phyloP scores from a whole-genome alignment of 768 basidiomycete genomes.

The Scleroderma bovista region DNA sequence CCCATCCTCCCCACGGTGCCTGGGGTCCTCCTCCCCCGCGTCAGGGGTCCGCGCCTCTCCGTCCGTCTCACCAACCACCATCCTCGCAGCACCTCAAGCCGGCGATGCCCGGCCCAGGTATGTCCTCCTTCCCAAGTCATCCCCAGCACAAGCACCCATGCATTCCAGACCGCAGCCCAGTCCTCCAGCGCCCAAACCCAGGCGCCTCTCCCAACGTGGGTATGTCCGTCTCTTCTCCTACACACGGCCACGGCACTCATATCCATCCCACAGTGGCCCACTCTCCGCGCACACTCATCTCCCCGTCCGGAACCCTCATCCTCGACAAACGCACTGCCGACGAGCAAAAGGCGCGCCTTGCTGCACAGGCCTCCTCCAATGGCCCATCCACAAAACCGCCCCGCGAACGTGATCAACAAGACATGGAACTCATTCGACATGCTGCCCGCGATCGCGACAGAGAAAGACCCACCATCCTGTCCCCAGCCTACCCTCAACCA shows the following conservation, averaged over 20 bases:
- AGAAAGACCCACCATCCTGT: conserved; percentile 10
- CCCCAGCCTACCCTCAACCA: background rate
- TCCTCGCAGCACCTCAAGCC: conserved; percentile 24
- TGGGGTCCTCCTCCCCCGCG: conserved; percentile 27
- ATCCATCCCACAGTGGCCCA: conserved; percentile 21
- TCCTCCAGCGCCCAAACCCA: conserved; percentile 21
- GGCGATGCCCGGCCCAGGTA: conserved; percentile 30
- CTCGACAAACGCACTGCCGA: conserved; percentile 28
- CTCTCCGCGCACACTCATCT: conserved; percentile 22
- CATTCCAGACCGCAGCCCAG: conserved; percentile 23
- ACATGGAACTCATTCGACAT: conserved; percentile 23
- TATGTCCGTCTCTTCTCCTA: conserved; percentile 8
- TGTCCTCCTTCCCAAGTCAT: conserved; percentile 1
- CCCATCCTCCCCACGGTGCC: conserved; percentile 15
- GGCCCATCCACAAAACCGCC: background rate
- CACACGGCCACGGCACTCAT: background rate
- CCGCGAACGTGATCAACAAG: conserved; percentile 27
- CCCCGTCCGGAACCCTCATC: conserved; percentile 20
- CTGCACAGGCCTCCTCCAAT: conserved; percentile 9
- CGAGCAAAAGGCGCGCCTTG: conserved; percentile 22
- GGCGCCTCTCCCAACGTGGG: conserved; percentile 23
- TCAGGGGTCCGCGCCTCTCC: conserved; percentile 29
- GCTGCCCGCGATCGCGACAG: conserved; percentile 22
- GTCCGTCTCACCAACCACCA: conserved; percentile 24
- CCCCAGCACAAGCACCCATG: background rate